Evolutionary conservation across 2,329 filamentous ascomycete species (phyloP), one percentile per base, ranked within the genome.

Genomic region (Aureobasidium sp.): DNA sequence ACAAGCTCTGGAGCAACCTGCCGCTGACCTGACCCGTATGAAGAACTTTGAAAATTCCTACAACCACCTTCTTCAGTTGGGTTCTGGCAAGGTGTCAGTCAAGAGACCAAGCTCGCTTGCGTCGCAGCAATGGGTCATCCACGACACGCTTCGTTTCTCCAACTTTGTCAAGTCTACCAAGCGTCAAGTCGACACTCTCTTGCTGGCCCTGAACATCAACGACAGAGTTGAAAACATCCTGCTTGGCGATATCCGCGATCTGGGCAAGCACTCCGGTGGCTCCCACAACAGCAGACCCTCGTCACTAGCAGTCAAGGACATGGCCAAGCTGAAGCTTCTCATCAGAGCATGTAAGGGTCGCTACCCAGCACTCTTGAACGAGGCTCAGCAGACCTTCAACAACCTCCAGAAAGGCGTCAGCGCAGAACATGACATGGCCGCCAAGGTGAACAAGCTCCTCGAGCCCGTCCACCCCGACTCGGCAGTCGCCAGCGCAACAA

Each of bases 1-100:
- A 66, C 31, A 62, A 37, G 49, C 60, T 12, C 64, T 72, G 1
- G 71, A 72, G 41, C 73, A 79, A 61, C 75, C 75, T 0, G 72
- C 78, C 0, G 69, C 79, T 29, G 77, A 79, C 64, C 73, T 72
- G 1, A 75, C 73, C 36, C 72, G 78, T 2, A 70, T 79, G 7
- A 77, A 79, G 62, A 71, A 71, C 1, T 79, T 79, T 65, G 70
- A 78, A 22, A 76, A 79, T 64, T 75, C 76, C 51, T 76, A 75
- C 60, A 73, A 71, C 17, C 67, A 79, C n/a, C 67, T 80, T 5
- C 71, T 76, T 44, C 75, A 79, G 29, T 62, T 76, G 64, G 66
- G 70, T 61, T 55, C 51, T 67, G 64, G 65, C 65, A 65, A 71
- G 62, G 66, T 68, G 31, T 70, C 68, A 4, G 71, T 68, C 70